phyloP scores from a whole-genome alignment of 495 filamentous ascomycete species.

The Aspergillus heteromorphus region DNA sequence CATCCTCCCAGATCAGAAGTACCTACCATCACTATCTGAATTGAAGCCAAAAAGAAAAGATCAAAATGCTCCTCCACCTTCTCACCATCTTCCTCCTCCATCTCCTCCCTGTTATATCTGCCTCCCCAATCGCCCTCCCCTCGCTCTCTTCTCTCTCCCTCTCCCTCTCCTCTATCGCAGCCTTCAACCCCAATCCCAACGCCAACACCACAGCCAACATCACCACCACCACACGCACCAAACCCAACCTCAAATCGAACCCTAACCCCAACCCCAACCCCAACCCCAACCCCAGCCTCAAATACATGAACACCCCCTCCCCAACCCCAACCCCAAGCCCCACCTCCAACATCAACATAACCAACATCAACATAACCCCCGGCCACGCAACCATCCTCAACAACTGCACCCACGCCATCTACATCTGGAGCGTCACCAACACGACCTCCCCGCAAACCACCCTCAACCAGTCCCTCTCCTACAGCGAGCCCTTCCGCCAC shows the following conservation, averaged over 20 bases:
- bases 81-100: conserved; percentile 8
- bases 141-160: no score
- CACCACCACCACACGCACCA: neutral
- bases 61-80: conserved; percentile 13
- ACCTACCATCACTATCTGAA: no score
- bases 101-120: conserved; percentile 12
- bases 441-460: conserved; percentile 26
- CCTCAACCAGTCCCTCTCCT: conserved; percentile 17
- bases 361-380: conserved; percentile 17
- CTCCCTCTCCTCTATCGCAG: no score
- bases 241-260: no score
- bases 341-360: neutral
- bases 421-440: conserved; percentile 52
- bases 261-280: neutral
- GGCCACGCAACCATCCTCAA: conserved; percentile 49
- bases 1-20: neutral
- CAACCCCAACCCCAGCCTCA: neutral
- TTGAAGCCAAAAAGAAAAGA: neutral
- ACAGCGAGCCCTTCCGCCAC: conserved; percentile 39
- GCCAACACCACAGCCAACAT: no score
- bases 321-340: neutral
- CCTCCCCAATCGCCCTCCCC: no score
- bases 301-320: conserved; percentile 2
- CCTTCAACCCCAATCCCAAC: no score
- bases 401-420: conserved; percentile 40